phyloP scores from a whole-genome alignment of 257 asterid genomes.

The Forsythia suspensa region DNA sequence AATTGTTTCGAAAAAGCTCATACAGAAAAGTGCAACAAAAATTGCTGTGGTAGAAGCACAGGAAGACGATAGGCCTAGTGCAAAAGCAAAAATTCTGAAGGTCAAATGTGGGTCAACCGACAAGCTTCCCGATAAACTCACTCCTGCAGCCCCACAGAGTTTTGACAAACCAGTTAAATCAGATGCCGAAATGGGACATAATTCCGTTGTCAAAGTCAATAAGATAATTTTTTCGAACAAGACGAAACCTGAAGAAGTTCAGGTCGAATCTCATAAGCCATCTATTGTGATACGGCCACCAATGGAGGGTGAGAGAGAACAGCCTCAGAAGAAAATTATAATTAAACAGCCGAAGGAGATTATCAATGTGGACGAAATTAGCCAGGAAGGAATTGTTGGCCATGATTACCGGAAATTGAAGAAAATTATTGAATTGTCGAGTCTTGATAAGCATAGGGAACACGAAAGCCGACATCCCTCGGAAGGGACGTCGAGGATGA shows the following conservation, averaged over 20 bases:
- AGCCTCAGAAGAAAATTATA: constrained; percentile 72
- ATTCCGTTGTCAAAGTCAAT: constrained; percentile 61
- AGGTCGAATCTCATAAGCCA: constrained; percentile 63
- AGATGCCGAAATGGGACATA: constrained; percentile 70
- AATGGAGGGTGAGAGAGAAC: constrained; percentile 66
- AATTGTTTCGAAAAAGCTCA: constrained; percentile 52
- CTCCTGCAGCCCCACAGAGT: constrained; percentile 71
- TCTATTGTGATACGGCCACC: constrained; percentile 81
- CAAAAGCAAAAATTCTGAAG: constrained; percentile 80
- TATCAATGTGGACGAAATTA: constrained; percentile 59
- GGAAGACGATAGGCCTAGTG: constrained; percentile 74
- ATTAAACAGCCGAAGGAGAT: constrained; percentile 81
- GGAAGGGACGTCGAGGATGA: constrained; percentile 64
- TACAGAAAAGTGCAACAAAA: constrained; percentile 58
- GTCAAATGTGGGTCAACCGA: constrained; percentile 82
- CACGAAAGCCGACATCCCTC: constrained; percentile 40
- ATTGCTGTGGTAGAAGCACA: constrained; percentile 52
- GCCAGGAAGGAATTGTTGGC: constrained; percentile 89
- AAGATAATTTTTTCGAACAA: constrained; percentile 80
- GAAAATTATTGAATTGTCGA: constrained; percentile 71
- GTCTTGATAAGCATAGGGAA: constrained; percentile 54
- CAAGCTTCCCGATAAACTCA: constrained; percentile 64
- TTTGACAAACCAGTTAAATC: constrained; percentile 68
- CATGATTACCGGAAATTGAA: constrained; percentile 75
- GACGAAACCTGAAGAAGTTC: constrained; percentile 62